phyloP scores from a whole-genome alignment of 1,284 basidiomycete genomes.

The Tylopilus sp. region DNA sequence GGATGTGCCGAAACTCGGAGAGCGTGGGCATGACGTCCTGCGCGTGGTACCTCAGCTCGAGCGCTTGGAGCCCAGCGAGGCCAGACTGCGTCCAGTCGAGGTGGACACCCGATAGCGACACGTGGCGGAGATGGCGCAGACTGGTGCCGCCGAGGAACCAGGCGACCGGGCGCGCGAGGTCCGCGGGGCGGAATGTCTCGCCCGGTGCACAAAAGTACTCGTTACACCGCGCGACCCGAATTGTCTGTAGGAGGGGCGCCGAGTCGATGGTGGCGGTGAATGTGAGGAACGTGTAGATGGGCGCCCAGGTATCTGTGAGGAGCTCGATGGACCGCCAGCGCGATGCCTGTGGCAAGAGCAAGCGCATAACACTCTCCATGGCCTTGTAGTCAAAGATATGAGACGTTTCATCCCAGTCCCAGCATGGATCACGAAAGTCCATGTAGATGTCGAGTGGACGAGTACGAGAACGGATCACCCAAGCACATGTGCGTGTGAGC shows the following conservation, averaged over 20 bases:
- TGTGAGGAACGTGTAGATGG: slow-evolving; percentile 48
- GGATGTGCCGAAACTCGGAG: slow-evolving; percentile 41
- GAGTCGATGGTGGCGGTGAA: slow-evolving; percentile 32
- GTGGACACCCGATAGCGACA: slow-evolving; percentile 51
- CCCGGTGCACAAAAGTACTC: slow-evolving; percentile 47
- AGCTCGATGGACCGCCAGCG: slow-evolving; percentile 49
- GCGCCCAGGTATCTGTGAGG: slow-evolving; percentile 54
- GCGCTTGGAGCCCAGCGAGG: slow-evolving; percentile 39
- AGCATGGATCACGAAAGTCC: slow-evolving; percentile 51
- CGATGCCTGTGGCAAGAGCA: slow-evolving; percentile 40
- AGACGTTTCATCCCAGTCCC: slow-evolving; percentile 42
- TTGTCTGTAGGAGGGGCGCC: slow-evolving; percentile 36
- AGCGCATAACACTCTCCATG: slow-evolving; percentile 42
- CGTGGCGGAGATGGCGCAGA: slow-evolving; percentile 35
- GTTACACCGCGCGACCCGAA: slow-evolving; percentile 52
- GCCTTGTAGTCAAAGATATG: slow-evolving; percentile 41
- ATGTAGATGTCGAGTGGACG: slow-evolving; percentile 46
- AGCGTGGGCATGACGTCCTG: slow-evolving; percentile 48
- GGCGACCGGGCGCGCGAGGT: slow-evolving; percentile 36
- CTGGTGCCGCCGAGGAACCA: slow-evolving; percentile 39
- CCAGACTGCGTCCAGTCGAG: slow-evolving; percentile 44
- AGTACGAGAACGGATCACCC: slow-evolving; percentile 40
- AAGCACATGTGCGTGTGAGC: slow-evolving; percentile 35
- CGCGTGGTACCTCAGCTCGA: slow-evolving; percentile 52
- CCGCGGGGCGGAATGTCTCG: slow-evolving; percentile 41